Evolutionary conservation across 768 basidiomycete species (phyloP), one percentile per base, ranked within the genome.

Genomic region (Leucocoprinus sp.): DNA sequence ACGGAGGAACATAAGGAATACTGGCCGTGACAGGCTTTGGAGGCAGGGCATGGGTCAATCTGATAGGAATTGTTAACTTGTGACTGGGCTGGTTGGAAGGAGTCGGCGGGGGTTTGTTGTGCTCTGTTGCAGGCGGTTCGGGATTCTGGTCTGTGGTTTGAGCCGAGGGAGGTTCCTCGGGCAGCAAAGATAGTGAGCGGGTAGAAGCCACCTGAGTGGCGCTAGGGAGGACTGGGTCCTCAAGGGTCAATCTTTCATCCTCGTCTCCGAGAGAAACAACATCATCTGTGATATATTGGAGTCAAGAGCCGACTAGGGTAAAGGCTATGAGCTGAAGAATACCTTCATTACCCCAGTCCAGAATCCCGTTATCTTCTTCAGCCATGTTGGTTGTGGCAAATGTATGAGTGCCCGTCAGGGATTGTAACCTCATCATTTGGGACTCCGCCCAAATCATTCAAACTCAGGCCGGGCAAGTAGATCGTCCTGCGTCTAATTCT

Each of bases 231-330:
- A 26, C n/a, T 7, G 28, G 28, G 23, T 45, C 38, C 43, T 50
- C 49, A 57, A 24, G 53, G 54, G 54, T 74, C 70, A 57, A 73
- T 49, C 71, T 66, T 50, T 82, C 78, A 39, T 84, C 82, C 43
- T 86, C 80, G 55, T 83, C 82, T 51, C 84, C 84, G 22, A 86
- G 70, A 38, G 84, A 86, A 53, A 87, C 78, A 43, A 80, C 72
- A 54, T 74, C 71, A 54, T 70, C 68, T 40, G 53, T 59, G 53
- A 80, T 76, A 55, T 78, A 26, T 78, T 14, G 12, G 31, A 12
- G 42, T 67, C 68, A 52, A 72, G 71, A 50, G 73, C 70, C 8
- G 49, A 39, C 28, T 21, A 15, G 8, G 43, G 51, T 37, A 29
- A 37, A 46, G 49, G 44, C 46, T 47, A 24, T 50, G 21, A 58